Percentiles rank a stretch among this genome's conserved stretches.
These are phyloP conservation scores for Phascolomyces articulosus DNA, from an alignment of 371 early-diverging fungal genomes.

Conservation along the genomic window DNA sequence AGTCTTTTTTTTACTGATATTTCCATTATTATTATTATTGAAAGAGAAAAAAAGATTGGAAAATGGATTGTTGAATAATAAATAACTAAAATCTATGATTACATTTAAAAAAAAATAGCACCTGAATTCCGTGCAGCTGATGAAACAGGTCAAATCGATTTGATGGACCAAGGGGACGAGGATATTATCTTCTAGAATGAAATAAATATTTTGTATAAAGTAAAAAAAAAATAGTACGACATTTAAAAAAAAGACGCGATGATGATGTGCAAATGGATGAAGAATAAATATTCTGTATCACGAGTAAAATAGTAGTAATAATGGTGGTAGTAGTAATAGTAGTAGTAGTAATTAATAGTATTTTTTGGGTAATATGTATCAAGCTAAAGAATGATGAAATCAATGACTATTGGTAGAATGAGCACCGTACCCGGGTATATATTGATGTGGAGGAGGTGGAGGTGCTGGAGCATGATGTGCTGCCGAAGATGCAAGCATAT, in stretches of 20 bases:
- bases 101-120: constrained; percentile 4
- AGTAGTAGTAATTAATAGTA: not conserved
- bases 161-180: constrained; percentile 59
- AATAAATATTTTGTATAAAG: not conserved
- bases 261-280: not conserved
- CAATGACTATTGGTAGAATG: not conserved
- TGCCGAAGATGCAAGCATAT: constrained; percentile 12
- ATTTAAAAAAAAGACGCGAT: not conserved
- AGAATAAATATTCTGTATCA: too few relatives aligned
- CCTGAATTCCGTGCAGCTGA: constrained; percentile 39
- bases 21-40: too few relatives aligned
- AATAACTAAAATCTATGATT: not conserved
- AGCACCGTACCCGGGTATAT: not conserved
- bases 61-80: not conserved
- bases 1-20: not conserved
- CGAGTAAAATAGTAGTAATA: too few relatives aligned
- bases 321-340: not conserved
- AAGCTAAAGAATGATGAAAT: not conserved
- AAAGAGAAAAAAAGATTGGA: not conserved
- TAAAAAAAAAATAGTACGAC: not conserved
- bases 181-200: constrained; percentile 62
- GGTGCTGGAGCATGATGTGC: constrained; percentile 1
- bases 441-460: not conserved
- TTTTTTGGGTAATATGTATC: not conserved
- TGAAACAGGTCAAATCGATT: constrained; percentile 48